phyloP scores from a whole-genome alignment of 805 yeast species.

The Starmerella khaoyaiensis region DNA sequence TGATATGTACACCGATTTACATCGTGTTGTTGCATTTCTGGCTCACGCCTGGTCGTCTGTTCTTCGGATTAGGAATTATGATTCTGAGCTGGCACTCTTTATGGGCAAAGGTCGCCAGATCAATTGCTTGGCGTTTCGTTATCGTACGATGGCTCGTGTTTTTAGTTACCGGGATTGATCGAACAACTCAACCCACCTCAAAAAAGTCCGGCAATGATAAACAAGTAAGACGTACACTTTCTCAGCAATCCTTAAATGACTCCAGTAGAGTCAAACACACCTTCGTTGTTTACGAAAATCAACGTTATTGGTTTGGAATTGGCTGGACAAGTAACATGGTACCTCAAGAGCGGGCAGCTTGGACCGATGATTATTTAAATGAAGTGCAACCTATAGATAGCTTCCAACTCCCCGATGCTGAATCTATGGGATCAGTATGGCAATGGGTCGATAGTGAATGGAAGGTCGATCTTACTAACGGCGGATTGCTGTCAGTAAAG shows the following conservation, averaged over 20 bases:
- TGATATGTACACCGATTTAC: conserved; percentile 76
- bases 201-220: not conserved
- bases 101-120: conserved; percentile 71
- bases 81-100: conserved; percentile 75
- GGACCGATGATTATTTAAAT: conserved; percentile 94
- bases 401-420: conserved; percentile 68
- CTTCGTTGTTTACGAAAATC: conserved; percentile 85
- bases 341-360: conserved; percentile 85
- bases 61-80: conserved; percentile 46
- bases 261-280: conserved; percentile 40
- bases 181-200: conserved; percentile 44
- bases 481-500: conserved; percentile 36
- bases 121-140: conserved; percentile 72
- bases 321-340: conserved; percentile 93
- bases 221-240: not conserved
- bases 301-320: conserved; percentile 92
- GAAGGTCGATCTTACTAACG: conserved; percentile 80
- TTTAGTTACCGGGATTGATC: conserved; percentile 62
- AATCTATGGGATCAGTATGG: conserved; percentile 65
- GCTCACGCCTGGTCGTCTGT: conserved; percentile 54
- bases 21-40: conserved; percentile 54
- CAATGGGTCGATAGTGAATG: conserved; percentile 90
- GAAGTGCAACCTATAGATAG: conserved; percentile 65
- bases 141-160: conserved; percentile 57
- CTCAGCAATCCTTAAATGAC: conserved; percentile 1